Percentiles rank a stretch among this genome's conserved stretches.
These are phyloP conservation scores for Seiridium cupressi DNA, from an alignment of 2,329 filamentous ascomycete species.

Conservation along the genomic window DNA sequence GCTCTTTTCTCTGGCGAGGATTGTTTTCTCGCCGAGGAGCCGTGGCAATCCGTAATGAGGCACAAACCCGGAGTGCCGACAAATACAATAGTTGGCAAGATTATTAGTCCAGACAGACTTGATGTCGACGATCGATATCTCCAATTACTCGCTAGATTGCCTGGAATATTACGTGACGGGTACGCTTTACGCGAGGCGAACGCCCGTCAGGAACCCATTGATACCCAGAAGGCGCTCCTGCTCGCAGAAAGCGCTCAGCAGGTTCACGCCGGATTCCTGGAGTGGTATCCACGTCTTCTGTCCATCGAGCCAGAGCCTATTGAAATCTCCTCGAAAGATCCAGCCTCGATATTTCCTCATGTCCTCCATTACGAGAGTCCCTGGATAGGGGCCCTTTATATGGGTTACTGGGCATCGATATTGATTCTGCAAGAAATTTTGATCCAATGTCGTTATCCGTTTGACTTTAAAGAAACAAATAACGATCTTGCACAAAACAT, in stretches of 20 bases:
- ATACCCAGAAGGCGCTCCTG: conserved; percentile 24
- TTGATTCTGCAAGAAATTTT: conserved; percentile 38
- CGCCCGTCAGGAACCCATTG: conserved; percentile 24
- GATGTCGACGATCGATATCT: conserved; percentile 31
- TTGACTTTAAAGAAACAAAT: conserved; percentile 24
- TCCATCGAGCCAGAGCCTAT: conserved; percentile 21
- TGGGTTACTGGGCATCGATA: conserved; percentile 36
- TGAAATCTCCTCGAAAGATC: conserved; percentile 27
- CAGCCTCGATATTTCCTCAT: conserved; percentile 29
- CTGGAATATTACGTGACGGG: conserved; percentile 29
- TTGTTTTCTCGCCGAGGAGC: conserved; percentile 34
- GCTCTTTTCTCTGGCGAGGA: conserved; percentile 14
- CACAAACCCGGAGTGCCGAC: conserved; percentile 10
- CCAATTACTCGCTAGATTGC: conserved; percentile 30
- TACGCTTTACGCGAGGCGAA: conserved; percentile 29
- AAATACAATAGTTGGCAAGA: conserved; percentile 18
- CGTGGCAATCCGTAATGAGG: conserved; percentile 33
- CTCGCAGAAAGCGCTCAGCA: conserved; percentile 25
- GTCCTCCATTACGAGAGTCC: conserved; percentile 28
- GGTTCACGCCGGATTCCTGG: conserved; percentile 26
- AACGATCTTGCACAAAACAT: conserved; percentile 28
- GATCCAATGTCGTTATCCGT: conserved; percentile 27
- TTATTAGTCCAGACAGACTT: conserved; percentile 15
- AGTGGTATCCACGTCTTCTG: conserved; percentile 30
- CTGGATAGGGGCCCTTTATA: conserved; percentile 33